Percentiles rank a stretch among this genome's conserved stretches.
Conservation (phyloP, 2,329 filamentous ascomycete species). For the Paecilomyces sp. region DNA sequence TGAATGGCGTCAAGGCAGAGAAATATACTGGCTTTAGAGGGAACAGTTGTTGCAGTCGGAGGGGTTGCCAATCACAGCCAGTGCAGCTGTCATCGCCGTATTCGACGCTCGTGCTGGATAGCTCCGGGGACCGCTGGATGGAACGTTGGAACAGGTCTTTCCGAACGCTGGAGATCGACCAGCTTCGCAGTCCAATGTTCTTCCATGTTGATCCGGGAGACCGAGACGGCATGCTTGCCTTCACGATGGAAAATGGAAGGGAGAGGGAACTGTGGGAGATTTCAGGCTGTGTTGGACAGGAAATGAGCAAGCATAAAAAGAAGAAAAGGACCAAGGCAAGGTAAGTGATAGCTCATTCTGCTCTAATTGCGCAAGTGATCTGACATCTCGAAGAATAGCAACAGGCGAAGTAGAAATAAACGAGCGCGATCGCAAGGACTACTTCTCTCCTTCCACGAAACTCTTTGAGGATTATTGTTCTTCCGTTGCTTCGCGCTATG, state of each 20-base stretch:
- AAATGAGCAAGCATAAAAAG: constrained; percentile 67
- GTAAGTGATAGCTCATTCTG: constrained; percentile 30
- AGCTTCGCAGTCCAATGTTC: constrained; percentile 73
- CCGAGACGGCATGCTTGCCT: constrained; percentile 64
- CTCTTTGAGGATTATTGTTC: constrained; percentile 59
- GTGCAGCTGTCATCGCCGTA: constrained; percentile 11
- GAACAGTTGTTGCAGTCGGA: neutral
- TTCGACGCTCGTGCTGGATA: constrained; percentile 61
- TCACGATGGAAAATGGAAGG: constrained; percentile 55
- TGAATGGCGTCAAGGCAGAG: constrained; percentile 19
- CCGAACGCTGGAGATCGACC: constrained; percentile 58
- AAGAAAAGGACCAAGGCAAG: constrained; percentile 47
- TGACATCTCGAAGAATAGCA: constrained; percentile 19
- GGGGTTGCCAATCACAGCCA: constrained; percentile 15
- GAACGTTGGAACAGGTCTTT: constrained; percentile 65
- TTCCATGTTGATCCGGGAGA: constrained; percentile 74
- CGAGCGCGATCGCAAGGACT: constrained; percentile 61
- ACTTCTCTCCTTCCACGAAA: constrained; percentile 56
- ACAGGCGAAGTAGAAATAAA: constrained; percentile 49
- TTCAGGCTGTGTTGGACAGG: constrained; percentile 67
- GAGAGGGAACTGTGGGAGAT: constrained; percentile 63
- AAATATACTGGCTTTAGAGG: constrained; percentile 5
- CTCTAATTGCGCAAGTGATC: neutral
- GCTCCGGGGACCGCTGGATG: constrained; percentile 59
- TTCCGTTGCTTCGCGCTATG: constrained; percentile 52